Conservation (phyloP, 371 early-diverging fungal genomes). For the Cladochytrium tenue region DNA sequence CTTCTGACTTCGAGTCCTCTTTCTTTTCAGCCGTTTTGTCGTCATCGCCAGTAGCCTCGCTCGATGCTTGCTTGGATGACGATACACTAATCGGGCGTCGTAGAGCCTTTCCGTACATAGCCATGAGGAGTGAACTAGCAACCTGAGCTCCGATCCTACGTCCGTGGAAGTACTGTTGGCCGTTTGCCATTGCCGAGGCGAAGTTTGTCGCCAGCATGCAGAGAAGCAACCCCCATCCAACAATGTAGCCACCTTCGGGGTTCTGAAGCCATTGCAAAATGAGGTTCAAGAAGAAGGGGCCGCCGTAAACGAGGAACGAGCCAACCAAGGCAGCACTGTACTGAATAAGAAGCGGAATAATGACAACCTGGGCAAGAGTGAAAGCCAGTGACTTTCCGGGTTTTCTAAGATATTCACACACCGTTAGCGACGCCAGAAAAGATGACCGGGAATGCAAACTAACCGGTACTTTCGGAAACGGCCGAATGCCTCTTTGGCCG, state of each 20-base stretch:
- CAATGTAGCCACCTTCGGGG: constrained; percentile 8
- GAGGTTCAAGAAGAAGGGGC: constrained; percentile 40
- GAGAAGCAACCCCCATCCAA: constrained; percentile 20
- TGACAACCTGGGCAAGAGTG: not conserved
- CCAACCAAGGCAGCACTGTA: constrained; percentile 6
- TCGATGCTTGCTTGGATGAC: not conserved
- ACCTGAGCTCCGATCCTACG: constrained; percentile 30
- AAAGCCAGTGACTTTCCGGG: not conserved
- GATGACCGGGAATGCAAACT: not conserved
- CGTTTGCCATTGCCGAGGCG: constrained; percentile 17
- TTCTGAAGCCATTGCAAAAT: constrained; percentile 34
- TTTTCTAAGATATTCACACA: not conserved
- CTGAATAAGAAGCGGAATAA: not conserved
- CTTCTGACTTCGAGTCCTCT: not conserved
- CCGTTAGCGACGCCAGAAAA: constrained; percentile 1
- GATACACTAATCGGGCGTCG: constrained; percentile 25
- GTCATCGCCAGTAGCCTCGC: not conserved
- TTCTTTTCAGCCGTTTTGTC: constrained; percentile 12
- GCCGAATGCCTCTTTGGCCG: constrained; percentile 13
- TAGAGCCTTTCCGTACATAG: constrained; percentile 44
- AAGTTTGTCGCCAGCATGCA: constrained; percentile 20
- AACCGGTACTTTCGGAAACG: constrained; percentile 19
- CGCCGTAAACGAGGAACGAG: constrained; percentile 16
- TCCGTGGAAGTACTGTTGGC: constrained; percentile 25
- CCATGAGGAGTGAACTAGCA: constrained; percentile 30